Conservation (phyloP, 202 grass and related monocot genomes). For the Brachypodium distachyon region DNA sequence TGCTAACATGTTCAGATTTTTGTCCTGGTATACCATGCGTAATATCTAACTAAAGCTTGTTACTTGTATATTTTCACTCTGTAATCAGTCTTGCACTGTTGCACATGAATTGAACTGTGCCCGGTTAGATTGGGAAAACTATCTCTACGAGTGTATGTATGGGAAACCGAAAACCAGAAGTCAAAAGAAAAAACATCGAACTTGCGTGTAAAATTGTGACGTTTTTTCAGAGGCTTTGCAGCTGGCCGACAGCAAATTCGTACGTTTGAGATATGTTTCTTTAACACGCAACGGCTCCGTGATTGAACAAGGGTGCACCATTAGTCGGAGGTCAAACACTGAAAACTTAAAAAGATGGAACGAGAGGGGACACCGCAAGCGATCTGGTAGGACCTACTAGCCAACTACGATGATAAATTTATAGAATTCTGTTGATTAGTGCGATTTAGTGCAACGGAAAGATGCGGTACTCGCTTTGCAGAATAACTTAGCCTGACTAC, state of each 20-base stretch:
- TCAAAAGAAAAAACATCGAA: neutral
- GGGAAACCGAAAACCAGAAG: neutral
- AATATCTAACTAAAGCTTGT: neutral
- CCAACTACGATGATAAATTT: neutral
- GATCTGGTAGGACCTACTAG: slow-evolving; percentile 6
- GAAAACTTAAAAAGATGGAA: neutral
- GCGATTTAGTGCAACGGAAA: slow-evolving; percentile 17
- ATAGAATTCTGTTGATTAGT: slow-evolving; percentile 1
- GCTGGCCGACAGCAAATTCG: neutral
- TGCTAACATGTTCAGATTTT: neutral
- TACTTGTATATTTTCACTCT: neutral
- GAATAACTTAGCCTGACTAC: neutral
- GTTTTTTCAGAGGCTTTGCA: neutral
- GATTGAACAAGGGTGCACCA: neutral
- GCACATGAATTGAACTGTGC: neutral
- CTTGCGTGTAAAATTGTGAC: slow-evolving; percentile 1
- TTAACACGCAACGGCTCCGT: slow-evolving; percentile 15
- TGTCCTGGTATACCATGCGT: neutral
- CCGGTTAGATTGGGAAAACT: neutral
- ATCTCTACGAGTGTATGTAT: neutral
- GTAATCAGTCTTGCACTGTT: neutral
- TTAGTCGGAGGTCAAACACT: slow-evolving; percentile 5
- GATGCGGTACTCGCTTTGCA: neutral
- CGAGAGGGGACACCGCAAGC: neutral
- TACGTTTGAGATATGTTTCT: slow-evolving; percentile 20